These are phyloP conservation scores for Flaveria ramosissima DNA, from an alignment of 129 eudicot genomes.

Conservation along the genomic window DNA sequence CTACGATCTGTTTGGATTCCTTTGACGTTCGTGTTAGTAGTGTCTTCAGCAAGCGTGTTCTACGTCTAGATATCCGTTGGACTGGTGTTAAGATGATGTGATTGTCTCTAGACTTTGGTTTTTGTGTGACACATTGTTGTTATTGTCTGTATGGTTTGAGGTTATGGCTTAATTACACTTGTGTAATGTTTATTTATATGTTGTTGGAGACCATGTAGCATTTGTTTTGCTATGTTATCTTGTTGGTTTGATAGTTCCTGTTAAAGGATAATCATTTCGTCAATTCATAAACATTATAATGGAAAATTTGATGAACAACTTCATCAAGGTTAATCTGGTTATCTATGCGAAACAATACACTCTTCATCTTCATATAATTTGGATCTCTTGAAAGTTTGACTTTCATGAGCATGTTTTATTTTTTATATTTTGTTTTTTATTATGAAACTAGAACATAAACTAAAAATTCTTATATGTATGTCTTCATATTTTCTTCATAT, in stretches of 20 bases:
- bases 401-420: no score
- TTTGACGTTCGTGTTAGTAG: conserved; percentile 16
- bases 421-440: no score
- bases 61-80: conserved; percentile 10
- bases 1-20: conserved; percentile 10
- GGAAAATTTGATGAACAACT: no score
- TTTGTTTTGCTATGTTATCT: neutral
- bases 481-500: no score
- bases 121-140: neutral
- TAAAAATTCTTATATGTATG: no score
- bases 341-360: no score
- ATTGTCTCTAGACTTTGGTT: conserved; percentile 5
- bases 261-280: no score
- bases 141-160: conserved; percentile 19
- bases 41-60: conserved; percentile 10
- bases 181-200: conserved; percentile 3
- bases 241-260: conserved; percentile 4
- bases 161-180: neutral
- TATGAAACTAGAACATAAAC: no score
- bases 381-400: no score
- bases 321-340: no score
- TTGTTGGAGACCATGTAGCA: conserved; percentile 3
- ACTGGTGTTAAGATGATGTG: conserved; percentile 1
- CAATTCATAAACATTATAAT: no score
- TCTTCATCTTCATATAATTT: no score